A percentile compares a stretch with the other conserved stretches of the same genome.
phyloP scores from a whole-genome alignment of 805 yeast species.

The Spathaspora hagerdaliae region DNA sequence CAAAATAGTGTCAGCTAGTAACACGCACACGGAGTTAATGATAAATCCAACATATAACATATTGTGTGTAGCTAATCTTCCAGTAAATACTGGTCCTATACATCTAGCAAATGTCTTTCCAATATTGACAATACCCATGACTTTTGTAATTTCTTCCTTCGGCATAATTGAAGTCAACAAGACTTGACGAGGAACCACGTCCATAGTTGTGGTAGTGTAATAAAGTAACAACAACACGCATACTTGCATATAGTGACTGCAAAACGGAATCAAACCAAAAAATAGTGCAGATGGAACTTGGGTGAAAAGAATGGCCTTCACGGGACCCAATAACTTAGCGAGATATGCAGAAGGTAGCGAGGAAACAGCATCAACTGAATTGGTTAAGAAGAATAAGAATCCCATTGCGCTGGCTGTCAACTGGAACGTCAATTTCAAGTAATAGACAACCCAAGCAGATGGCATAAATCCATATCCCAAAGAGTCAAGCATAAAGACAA shows the following conservation, averaged over 20 bases:
- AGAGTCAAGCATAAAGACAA: constrained; percentile 78
- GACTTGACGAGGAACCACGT: constrained; percentile 87
- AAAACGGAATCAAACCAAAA: constrained; percentile 32
- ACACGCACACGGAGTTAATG: constrained; percentile 48
- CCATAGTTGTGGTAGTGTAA: constrained; percentile 73
- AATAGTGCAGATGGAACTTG: constrained; percentile 77
- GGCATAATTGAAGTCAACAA: constrained; percentile 65
- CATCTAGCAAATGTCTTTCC: constrained; percentile 84
- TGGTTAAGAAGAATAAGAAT: constrained; percentile 59
- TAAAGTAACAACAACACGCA: constrained; percentile 50
- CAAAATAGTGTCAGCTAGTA: constrained; percentile 45
- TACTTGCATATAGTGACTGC: constrained; percentile 31
- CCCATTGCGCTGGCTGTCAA: constrained; percentile 61
- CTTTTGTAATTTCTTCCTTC: constrained; percentile 62
- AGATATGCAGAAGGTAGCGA: constrained; percentile 74
- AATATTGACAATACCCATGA: constrained; percentile 82
- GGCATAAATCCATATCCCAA: constrained; percentile 89
- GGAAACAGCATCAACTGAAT: constrained; percentile 59
- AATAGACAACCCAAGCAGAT: constrained; percentile 82
- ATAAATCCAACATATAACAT: constrained; percentile 47
- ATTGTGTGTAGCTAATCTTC: constrained; percentile 56
- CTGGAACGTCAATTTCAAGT: constrained; percentile 56
- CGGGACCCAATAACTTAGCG: constrained; percentile 70
- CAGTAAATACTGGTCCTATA: constrained; percentile 78
- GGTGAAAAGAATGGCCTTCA: constrained; percentile 65